These are phyloP conservation scores for Cyclostephanos tholiformis DNA, from an alignment of 108 stramenopile species.

Conservation along the genomic window DNA sequence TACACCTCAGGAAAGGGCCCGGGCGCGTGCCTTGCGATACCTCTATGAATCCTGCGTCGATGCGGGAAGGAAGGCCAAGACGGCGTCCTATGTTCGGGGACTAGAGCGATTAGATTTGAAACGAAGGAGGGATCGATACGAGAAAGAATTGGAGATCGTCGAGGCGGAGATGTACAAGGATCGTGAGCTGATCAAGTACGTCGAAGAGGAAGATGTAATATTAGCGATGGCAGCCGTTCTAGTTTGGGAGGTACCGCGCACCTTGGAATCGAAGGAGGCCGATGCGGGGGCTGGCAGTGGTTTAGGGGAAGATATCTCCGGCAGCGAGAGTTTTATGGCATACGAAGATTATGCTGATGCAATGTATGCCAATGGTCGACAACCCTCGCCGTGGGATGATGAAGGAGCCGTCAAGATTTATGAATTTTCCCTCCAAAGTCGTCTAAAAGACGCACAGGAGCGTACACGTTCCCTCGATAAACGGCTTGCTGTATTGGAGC, in stretches of 20 bases:
- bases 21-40: conserved; percentile 36
- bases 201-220: conserved; percentile 27
- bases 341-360: conserved; percentile 38
- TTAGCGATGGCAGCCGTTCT: conserved; percentile 26
- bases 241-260: conserved; percentile 33
- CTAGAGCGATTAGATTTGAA: conserved; percentile 49
- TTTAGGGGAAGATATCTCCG: background rate
- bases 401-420: conserved; percentile 30
- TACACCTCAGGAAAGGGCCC: conserved; percentile 37
- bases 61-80: conserved; percentile 44
- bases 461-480: conserved; percentile 43
- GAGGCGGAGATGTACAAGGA: conserved; percentile 53
- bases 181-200: conserved; percentile 12
- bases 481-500: conserved; percentile 42
- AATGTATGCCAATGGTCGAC: conserved; percentile 5
- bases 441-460: conserved; percentile 40
- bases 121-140: conserved; percentile 43
- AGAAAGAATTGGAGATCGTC: conserved; percentile 42
- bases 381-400: conserved; percentile 38
- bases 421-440: conserved; percentile 29
- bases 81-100: conserved; percentile 41
- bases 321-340: conserved; percentile 17
- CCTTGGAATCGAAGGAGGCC: conserved; percentile 11
- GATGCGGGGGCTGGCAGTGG: conserved; percentile 41
- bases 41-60: conserved; percentile 50